Evolutionary conservation across 164 flowering plant genomes (phyloP).

Genomic region (Brasenia schreberi): DNA sequence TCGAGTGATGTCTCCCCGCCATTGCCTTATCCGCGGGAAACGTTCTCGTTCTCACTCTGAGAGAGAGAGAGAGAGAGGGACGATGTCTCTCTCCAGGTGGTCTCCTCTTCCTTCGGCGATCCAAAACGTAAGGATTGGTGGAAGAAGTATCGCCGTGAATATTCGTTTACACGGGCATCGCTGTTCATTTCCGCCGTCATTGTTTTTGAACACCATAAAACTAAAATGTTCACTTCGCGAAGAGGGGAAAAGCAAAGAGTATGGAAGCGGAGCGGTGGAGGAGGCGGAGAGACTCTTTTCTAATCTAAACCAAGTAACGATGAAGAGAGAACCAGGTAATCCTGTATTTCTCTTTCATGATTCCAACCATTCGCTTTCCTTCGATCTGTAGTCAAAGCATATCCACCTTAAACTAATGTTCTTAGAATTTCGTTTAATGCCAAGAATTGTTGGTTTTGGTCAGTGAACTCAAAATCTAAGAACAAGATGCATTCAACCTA

Average conservation of each 20-base stretch:
- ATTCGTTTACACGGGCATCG: not conserved
- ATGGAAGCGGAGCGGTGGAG: conserved; percentile 2
- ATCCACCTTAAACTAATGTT: no score
- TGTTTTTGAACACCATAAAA: not conserved
- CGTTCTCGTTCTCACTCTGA: not conserved
- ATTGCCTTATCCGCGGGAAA: not conserved
- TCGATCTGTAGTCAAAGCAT: no score
- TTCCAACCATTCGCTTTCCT: not conserved
- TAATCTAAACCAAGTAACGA: conserved; percentile 64
- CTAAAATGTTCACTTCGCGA: conserved; percentile 20
- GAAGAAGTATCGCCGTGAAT: not conserved
- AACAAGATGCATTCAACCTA: not conserved
- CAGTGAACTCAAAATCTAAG: not conserved
- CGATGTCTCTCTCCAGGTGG: not conserved
- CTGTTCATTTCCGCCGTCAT: not conserved
- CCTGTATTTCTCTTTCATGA: not conserved
- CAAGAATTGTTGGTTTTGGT: not conserved
- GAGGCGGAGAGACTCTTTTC: conserved; percentile 69
- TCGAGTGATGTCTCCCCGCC: not conserved
- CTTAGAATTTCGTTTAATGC: no score
- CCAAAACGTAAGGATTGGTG: not conserved
- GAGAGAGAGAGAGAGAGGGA: not conserved
- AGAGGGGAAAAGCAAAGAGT: not conserved
- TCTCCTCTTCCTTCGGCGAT: not conserved
- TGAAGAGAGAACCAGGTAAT: conserved; percentile 72